A percentile compares a stretch with the other conserved stretches of the same genome.
phyloP scores from a whole-genome alignment of 768 basidiomycete species.

The Coprinellus micaceus region DNA sequence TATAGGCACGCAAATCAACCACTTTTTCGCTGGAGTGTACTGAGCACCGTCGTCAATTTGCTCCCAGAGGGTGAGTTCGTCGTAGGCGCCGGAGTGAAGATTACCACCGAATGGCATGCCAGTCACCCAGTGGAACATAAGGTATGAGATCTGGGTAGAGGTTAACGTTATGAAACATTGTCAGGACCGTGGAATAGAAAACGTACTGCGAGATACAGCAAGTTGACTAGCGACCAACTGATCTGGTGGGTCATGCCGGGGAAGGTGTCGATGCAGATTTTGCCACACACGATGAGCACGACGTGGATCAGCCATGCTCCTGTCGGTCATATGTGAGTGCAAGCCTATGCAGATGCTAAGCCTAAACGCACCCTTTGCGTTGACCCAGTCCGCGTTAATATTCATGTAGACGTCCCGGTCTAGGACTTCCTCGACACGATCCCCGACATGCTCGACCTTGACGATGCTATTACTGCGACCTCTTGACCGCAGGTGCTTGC shows the following conservation, averaged over 20 bases:
- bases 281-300: conserved; percentile 85
- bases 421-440: conserved; percentile 66
- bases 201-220: conserved; percentile 86
- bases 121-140: conserved; percentile 98
- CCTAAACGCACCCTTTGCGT: conserved; percentile 70
- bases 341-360: conserved; percentile 4
- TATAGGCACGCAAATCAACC: conserved; percentile 88
- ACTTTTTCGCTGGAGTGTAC: conserved; percentile 98
- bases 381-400: conserved; percentile 91
- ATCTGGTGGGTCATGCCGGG: conserved; percentile 93
- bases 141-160: conserved; percentile 72
- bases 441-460: conserved; percentile 81
- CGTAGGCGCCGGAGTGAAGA: conserved; percentile 89
- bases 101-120: conserved; percentile 93
- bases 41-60: conserved; percentile 99
- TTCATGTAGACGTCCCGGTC: conserved; percentile 81
- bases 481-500: conserved; percentile 39
- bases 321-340: conserved; percentile 26
- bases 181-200: too few species aligned
- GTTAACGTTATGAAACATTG: too few species aligned
- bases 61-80: conserved; percentile 97
- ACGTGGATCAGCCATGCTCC: conserved; percentile 98
- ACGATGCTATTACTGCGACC: conserved; percentile 72
- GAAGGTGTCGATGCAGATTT: conserved; percentile 89
- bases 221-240: conserved; percentile 92